Base-by-base conservation (phyloP, 164 flowering plant species). In the Vitis rotundifolia region DNA sequence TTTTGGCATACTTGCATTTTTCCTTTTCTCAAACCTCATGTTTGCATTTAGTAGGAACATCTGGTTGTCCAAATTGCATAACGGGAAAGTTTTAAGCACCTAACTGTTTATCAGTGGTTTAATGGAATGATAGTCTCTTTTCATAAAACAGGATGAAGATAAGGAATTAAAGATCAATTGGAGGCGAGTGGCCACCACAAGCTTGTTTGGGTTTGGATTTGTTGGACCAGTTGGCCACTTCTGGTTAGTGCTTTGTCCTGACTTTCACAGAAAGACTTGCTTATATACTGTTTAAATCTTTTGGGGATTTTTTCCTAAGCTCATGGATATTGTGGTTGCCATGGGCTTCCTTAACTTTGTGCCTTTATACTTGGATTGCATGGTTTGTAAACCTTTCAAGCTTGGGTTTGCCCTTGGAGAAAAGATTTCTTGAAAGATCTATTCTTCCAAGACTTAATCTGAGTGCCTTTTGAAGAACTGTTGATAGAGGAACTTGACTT, bases 221-320 rank as follows among this genome's bases (percentile, higher is more conserved):
- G 95, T 92, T 68, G 98, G 98, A 73, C 97, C 98, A 19, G 84
- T 94, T 67, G 97, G 97, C 50, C 97, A 94, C 76, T 88, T 74
- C 76, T 94, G 98, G 98, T 93, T 68, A 77, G 89, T 79, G 2
- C 49, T 74, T 69, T 18, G 44, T n/a, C 64, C 1, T 31, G 14
- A 3, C 13, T 29, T 31, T 16, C 26, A 19, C 15, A 2, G 28
- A 16, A 2, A 13, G n/a, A 53, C 49, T 49, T 51, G 53, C 16
- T 37, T 53, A 49, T 51, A 8, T 11, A 18, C 14, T 11, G 9
- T 49, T 49, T 63, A 62, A 18, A 29, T 49, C 31, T 54, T 37
- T 44, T 15, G 19, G 1, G 14, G 9, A 11, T 8, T 37, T 49
- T 49, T 2, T 3, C 2, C n/a, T 26, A n/a, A 10, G 22, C 10